A percentile compares a stretch with the other conserved stretches of the same genome.
Evolutionary conservation across 78 protist genomes (phyloP).

Genomic region (Protostelium mycophagum): DNA sequence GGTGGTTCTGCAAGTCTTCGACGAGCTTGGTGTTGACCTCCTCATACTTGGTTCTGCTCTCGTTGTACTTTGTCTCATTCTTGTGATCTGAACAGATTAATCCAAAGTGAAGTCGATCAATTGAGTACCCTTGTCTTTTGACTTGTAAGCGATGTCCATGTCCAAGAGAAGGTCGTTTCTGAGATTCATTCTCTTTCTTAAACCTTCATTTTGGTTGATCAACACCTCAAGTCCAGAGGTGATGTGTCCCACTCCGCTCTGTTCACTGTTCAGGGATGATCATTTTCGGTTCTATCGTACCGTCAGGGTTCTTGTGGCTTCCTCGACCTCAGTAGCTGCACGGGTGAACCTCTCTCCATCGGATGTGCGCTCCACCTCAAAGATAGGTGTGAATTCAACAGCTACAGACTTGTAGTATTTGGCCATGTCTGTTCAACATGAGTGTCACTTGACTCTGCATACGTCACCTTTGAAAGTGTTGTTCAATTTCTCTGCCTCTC

Average conservation of each 20-base stretch:
- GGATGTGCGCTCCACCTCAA: neutral
- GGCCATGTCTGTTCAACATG: neutral
- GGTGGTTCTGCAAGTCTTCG: neutral
- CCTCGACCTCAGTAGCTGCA: neutral
- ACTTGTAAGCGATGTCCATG: neutral
- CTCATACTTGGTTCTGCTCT: neutral
- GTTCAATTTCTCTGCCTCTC: neutral
- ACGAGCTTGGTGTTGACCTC: neutral
- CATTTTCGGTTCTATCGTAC: neutral
- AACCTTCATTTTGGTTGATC: neutral
- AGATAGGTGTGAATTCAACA: neutral
- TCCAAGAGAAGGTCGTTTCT: neutral
- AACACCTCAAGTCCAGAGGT: neutral
- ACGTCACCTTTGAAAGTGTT: neutral
- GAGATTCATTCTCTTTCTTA: neutral
- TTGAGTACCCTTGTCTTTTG: neutral
- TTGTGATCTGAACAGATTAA: neutral
- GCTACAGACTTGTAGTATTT: neutral
- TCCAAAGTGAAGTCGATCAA: neutral
- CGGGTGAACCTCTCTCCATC: neutral
- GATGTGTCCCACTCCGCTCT: neutral
- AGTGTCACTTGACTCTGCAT: neutral
- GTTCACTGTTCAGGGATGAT: neutral
- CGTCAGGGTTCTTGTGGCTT: neutral
- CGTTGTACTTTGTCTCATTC: neutral